phyloP scores from a whole-genome alignment of 2,329 filamentous ascomycete species.

The Beauveria medogensis region DNA sequence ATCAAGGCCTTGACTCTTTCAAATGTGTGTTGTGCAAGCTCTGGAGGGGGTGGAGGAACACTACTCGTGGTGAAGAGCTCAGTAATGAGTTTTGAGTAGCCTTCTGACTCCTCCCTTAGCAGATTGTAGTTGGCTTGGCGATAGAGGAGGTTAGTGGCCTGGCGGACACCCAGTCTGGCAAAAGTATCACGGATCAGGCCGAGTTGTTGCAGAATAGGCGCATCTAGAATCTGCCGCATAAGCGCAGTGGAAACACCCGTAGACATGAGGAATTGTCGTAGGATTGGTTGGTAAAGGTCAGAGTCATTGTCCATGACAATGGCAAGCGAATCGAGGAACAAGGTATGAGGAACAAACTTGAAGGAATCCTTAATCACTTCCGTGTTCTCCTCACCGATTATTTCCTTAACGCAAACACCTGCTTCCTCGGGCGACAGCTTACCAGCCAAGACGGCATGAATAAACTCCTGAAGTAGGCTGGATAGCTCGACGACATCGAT shows the following conservation, averaged over 20 bases:
- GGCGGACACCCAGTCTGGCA: slow-evolving; percentile 71
- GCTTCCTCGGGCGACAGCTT: slow-evolving; percentile 60
- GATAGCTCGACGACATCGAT: slow-evolving; percentile 63
- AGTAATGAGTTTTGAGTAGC: slow-evolving; percentile 91
- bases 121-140: slow-evolving; percentile 96
- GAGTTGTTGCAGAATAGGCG: slow-evolving; percentile 63
- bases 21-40: slow-evolving; percentile 77
- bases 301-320: slow-evolving; percentile 68
- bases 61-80: slow-evolving; percentile 88
- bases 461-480: slow-evolving; percentile 75
- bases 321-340: slow-evolving; percentile 78
- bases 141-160: slow-evolving; percentile 88
- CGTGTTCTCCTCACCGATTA: slow-evolving; percentile 51
- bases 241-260: slow-evolving; percentile 63
- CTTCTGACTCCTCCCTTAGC: slow-evolving; percentile 88
- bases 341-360: slow-evolving; percentile 53
- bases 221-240: slow-evolving; percentile 79
- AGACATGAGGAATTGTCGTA: slow-evolving; percentile 62
- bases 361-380: slow-evolving; percentile 42
- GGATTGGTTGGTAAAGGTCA: slow-evolving; percentile 34
- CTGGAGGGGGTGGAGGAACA: slow-evolving; percentile 62
- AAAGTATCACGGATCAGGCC: slow-evolving; percentile 83
- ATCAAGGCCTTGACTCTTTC: slow-evolving; percentile 90
- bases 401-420: slow-evolving; percentile 64
- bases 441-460: slow-evolving; percentile 64